Evolutionary conservation across 305 asterid genomes (phyloP), one percentile per base, ranked within the genome.

Genomic region (Caryopteris hybrid): DNA sequence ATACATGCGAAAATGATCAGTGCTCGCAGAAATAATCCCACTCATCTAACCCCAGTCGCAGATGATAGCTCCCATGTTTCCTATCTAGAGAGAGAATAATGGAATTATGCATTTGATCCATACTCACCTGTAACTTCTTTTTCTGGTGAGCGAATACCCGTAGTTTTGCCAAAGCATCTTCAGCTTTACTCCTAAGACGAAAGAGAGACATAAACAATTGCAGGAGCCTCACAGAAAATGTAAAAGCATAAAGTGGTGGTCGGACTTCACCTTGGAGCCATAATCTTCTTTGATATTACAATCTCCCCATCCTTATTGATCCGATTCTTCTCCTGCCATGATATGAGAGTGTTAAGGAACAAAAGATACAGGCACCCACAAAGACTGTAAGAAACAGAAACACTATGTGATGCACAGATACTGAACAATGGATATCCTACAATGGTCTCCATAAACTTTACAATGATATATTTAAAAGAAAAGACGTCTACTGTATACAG

Each of bases 221-320:
- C 33, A 47, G 61, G 36, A 56, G 57, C 64, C 41, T 18, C 60
- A 65, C 17, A 11, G 34, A 10, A 48, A 75, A 25, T 18, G 45
- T 45, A 53, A 69, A 73, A 41, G 14, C 69, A 69, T 29, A 41
- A 9, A 38, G 25, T 34, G 50, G 63, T 18, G 63, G 78, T 70
- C 57, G 68, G 75, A 73, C 61, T 54, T 78, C 43, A 92, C 98
- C 79, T 90, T 66, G 85, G 98, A 57, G 96, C 80, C 80, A 92
- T 84, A 59, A 90, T 88, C 86, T 82, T 92, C 46, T 90, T 83
- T n/a, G n/a, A n/a, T n/a, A n/a, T n/a, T n/a, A n/a, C n/a, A n/a
- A n/a, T n/a, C n/a, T n/a, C n/a, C n/a, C n/a, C n/a, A n/a, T n/a
- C n/a, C n/a, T n/a, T n/a, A n/a, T 68, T 88, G 73, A 92, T 92